Percentiles rank a stretch among this genome's conserved stretches.
Conservation (phyloP, 2,329 filamentous ascomycete genomes). For the Huntiella omanensis region DNA sequence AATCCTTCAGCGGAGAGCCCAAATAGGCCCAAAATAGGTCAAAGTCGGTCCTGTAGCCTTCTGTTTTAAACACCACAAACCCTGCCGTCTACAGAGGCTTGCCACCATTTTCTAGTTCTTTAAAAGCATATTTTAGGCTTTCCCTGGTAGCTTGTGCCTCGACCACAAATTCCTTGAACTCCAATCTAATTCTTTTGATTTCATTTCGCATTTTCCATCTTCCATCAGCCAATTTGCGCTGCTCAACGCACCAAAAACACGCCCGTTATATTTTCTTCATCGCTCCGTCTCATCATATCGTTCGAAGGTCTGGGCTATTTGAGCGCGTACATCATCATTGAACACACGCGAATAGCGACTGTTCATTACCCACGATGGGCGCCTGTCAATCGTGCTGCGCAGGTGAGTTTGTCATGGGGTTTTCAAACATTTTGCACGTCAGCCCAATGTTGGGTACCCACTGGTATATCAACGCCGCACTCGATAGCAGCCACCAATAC, state of each 20-base stretch:
- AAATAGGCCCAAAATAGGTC: too few species aligned
- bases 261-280: neutral
- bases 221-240: neutral
- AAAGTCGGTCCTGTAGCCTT: too few species aligned
- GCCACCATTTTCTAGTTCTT: too few species aligned
- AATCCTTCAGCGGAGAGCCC: neutral
- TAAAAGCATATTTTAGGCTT: too few species aligned
- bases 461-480: neutral
- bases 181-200: constrained; percentile 7
- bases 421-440: too few species aligned
- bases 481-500: neutral
- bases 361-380: constrained; percentile 29
- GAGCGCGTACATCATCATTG: constrained; percentile 1
- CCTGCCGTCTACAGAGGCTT: too few species aligned
- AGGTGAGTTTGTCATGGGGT: constrained; percentile 16
- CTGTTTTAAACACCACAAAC: too few species aligned
- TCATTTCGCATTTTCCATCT: constrained; percentile 3
- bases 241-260: constrained; percentile 7
- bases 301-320: constrained; percentile 5
- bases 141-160: neutral
- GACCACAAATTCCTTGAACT: constrained; percentile 1
- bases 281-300: neutral
- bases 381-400: constrained; percentile 45
- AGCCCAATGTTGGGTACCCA: neutral
- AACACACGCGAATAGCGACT: neutral